These are phyloP conservation scores for Luvunga scandens DNA, from an alignment of 345 rosid genomes.

Conservation along the genomic window DNA sequence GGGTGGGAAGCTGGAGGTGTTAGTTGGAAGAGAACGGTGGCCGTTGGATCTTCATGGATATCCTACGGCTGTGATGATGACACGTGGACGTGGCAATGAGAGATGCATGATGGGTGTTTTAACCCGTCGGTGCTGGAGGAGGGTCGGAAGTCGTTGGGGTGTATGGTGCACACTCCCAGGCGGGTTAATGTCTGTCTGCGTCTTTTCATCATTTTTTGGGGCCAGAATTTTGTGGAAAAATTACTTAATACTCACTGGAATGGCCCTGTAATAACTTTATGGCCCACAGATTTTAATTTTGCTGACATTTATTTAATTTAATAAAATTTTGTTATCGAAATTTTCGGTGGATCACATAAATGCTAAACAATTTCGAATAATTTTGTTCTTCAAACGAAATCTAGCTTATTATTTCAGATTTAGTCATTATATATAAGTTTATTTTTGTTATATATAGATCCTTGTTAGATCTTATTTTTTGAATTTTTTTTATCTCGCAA, in stretches of 20 bases:
- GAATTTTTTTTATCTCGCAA: too few relatives aligned
- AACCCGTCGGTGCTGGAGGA: constrained; percentile 4
- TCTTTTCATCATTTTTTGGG: not conserved
- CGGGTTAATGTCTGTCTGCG: not conserved
- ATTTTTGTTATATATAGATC: too few relatives aligned
- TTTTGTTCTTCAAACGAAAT: too few relatives aligned
- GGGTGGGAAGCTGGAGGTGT: constrained; percentile 13
- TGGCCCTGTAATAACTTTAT: not conserved
- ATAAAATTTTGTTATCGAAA: not conserved
- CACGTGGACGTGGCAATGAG: constrained; percentile 14
- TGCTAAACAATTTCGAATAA: not conserved
- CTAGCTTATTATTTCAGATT: not conserved
- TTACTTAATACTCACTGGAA: not conserved
- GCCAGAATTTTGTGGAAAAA: not conserved
- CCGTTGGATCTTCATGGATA: constrained; percentile 20
- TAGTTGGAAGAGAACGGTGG: constrained; percentile 12
- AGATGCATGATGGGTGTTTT: constrained; percentile 13
- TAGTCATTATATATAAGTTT: too few relatives aligned
- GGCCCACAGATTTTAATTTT: not conserved
- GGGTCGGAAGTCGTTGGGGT: constrained; percentile 10
- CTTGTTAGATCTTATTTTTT: too few relatives aligned
- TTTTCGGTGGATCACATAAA: not conserved
- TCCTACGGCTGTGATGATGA: constrained; percentile 1
- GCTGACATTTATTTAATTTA: not conserved
- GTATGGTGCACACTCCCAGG: not conserved